A percentile compares a stretch with the other conserved stretches of the same genome.
These are phyloP conservation scores for Porphyrellus cyaneotinctus DNA, from an alignment of 768 basidiomycete genomes.

Conservation along the genomic window DNA sequence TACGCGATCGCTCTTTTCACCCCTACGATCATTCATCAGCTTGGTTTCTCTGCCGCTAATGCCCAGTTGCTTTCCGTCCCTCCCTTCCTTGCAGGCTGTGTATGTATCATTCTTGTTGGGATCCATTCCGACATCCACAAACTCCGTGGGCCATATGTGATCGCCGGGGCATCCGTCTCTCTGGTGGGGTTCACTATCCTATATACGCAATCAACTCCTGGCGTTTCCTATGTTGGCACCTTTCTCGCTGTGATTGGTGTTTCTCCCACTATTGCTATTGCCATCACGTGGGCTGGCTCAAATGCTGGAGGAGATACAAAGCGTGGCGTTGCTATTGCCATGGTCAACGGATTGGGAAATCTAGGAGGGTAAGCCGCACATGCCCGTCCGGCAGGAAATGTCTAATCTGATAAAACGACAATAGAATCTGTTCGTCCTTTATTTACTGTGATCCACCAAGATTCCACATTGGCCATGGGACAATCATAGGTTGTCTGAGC, in stretches of 20 bases:
- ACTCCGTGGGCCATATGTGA: constrained; percentile 3
- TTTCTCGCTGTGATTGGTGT: constrained; percentile 50
- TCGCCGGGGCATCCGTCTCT: constrained; percentile 1
- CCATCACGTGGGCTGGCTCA: constrained; percentile 51
- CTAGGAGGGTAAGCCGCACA: constrained; percentile 41
- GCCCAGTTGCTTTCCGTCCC: constrained; percentile 50
- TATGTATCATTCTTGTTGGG: constrained; percentile 44
- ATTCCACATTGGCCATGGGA: constrained; percentile 37
- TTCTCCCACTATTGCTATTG: constrained; percentile 45
- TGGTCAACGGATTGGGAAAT: constrained; percentile 42
- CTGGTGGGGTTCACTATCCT: constrained; percentile 3
- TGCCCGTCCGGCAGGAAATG: constrained; percentile 6
- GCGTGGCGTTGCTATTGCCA: constrained; percentile 47
- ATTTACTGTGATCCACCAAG: constrained; percentile 37
- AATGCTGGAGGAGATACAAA: constrained; percentile 57
- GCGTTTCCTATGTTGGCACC: constrained; percentile 40
- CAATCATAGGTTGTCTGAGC: constrained; percentile 33
- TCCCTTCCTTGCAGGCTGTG: constrained; percentile 44
- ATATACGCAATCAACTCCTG: not conserved
- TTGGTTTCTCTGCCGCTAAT: constrained; percentile 48
- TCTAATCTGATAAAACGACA: constrained; percentile 1
- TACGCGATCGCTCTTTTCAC: constrained; percentile 47
- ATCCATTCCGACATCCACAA: constrained; percentile 1
- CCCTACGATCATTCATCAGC: constrained; percentile 46
- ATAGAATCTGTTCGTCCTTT: constrained; percentile 39